phyloP scores from a whole-genome alignment of 768 basidiomycete species.

The Paxillus ammoniavirescens region DNA sequence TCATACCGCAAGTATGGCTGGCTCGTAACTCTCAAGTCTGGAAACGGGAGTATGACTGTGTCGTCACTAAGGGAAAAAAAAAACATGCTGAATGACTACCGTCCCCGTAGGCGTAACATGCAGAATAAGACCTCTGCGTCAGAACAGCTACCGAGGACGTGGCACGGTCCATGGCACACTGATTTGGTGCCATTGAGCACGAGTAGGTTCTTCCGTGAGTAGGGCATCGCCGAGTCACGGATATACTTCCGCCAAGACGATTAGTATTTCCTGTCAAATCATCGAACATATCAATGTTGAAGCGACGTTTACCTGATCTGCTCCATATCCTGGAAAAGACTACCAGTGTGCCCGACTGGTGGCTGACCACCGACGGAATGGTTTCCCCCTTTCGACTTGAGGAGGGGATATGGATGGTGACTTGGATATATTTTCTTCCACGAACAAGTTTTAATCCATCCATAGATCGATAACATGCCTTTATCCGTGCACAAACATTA shows the following conservation, averaged over 20 bases:
- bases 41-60: neutral
- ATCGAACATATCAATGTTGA: neutral
- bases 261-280: neutral
- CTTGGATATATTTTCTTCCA: constrained; percentile 6
- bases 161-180: constrained; percentile 1
- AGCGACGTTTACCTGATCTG: neutral
- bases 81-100: neutral
- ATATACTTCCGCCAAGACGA: neutral
- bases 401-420: constrained; percentile 16
- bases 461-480: constrained; percentile 13
- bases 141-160: too few species aligned
- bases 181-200: constrained; percentile 22
- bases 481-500: constrained; percentile 9
- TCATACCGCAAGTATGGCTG: neutral
- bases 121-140: too few species aligned
- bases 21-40: neutral
- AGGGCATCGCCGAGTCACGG: constrained; percentile 20
- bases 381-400: constrained; percentile 10
- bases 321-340: neutral
- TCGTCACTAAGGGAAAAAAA: neutral
- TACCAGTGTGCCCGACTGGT: constrained; percentile 10
- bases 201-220: constrained; percentile 4
- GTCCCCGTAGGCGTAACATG: too few species aligned
- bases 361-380: constrained; percentile 21
- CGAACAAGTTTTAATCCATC: constrained; percentile 19